Evolutionary conservation across 1,284 basidiomycete genomes (phyloP).

Genomic region (Inonotus hispidus): DNA sequence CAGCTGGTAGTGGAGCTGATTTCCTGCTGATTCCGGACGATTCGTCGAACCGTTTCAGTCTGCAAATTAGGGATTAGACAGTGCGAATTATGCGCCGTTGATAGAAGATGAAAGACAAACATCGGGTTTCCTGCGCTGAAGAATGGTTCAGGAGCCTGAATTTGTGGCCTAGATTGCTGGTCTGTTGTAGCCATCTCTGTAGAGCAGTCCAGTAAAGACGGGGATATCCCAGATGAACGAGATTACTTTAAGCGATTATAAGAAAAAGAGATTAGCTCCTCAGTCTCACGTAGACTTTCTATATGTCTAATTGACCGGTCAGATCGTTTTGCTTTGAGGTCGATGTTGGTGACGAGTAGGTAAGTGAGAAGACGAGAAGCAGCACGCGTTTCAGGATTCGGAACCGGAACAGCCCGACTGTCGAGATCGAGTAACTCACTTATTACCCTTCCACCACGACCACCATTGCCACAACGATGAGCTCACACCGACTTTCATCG

Average conservation of each 20-base stretch:
- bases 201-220: not conserved
- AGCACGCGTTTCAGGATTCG: too few species aligned
- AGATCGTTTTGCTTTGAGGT: too few species aligned
- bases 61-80: slow-evolving; percentile 26
- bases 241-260: too few species aligned
- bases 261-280: too few species aligned
- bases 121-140: slow-evolving; percentile 37
- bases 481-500: slow-evolving; percentile 30
- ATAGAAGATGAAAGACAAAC: slow-evolving; percentile 23
- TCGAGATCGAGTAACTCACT: not conserved
- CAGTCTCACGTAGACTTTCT: too few species aligned
- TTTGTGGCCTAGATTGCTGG: not conserved
- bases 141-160: slow-evolving; percentile 16
- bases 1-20: slow-evolving; percentile 39
- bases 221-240: not conserved
- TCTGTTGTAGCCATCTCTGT: not conserved
- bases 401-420: not conserved
- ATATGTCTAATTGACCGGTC: too few species aligned
- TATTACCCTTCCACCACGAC: not conserved
- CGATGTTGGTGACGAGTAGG: too few species aligned
- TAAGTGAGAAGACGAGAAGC: not conserved
- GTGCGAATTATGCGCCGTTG: not conserved
- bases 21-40: slow-evolving; percentile 65
- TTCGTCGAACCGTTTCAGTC: slow-evolving; percentile 76
- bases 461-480: not conserved